Evolutionary conservation across 345 rosid genomes (phyloP).

Genomic region (Euphorbia peplus): DNA sequence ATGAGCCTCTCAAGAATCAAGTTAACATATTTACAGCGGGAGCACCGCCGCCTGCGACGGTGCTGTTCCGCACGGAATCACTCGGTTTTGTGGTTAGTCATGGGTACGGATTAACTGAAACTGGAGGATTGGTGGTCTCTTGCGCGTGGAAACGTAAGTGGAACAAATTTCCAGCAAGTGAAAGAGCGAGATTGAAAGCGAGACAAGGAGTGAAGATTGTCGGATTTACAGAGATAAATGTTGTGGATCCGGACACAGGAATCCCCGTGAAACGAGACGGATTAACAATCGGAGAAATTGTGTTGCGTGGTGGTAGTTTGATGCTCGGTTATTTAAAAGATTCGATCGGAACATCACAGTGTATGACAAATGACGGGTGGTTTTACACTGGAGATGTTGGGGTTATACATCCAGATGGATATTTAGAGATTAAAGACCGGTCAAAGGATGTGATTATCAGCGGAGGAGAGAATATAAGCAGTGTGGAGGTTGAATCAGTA

Average conservation of each 20-base stretch:
- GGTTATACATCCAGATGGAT: conserved; percentile 25
- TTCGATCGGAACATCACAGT: conserved; percentile 2
- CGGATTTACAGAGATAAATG: conserved; percentile 14
- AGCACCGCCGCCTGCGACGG: conserved; percentile 26
- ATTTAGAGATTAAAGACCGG: conserved; percentile 26
- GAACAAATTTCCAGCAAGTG: conserved; percentile 18
- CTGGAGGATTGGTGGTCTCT: conserved; percentile 13
- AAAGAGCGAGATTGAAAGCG: conserved; percentile 18
- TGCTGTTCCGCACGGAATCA: conserved; percentile 15
- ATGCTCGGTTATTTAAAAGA: conserved; percentile 25
- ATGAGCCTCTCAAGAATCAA: conserved; percentile 5
- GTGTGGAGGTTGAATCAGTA: conserved; percentile 26
- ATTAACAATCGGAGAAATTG: conserved; percentile 17
- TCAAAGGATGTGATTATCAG: conserved; percentile 31
- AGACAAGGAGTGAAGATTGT: conserved; percentile 25
- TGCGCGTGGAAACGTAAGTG: conserved; percentile 27
- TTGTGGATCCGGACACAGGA: conserved; percentile 14
- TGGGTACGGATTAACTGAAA: conserved; percentile 27
- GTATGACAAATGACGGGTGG: conserved; percentile 24
- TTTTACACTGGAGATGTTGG: conserved; percentile 28
- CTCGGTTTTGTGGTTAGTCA: conserved; percentile 30
- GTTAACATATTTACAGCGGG: conserved; percentile 21
- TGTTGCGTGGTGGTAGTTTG: conserved; percentile 19
- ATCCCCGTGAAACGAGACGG: conserved; percentile 20
- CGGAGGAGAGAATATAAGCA: conserved; percentile 31